Conservation (phyloP, 2,329 filamentous ascomycete species). For the Cadophora luteo-olivacea region DNA sequence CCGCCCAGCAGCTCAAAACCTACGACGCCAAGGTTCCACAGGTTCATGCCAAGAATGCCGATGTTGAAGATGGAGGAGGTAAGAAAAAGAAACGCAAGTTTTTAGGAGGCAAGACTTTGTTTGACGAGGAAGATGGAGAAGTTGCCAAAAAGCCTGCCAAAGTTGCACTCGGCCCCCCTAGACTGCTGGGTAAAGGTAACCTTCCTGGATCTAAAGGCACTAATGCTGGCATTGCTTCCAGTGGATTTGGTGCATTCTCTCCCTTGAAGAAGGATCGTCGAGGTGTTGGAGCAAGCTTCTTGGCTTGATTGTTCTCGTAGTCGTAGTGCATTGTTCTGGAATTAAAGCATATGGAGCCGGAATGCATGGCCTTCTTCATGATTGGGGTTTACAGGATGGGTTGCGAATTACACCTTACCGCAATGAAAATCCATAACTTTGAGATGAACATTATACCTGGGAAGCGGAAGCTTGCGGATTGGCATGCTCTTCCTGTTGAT, state of each 20-base stretch:
- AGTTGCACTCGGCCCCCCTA: conserved; percentile 41
- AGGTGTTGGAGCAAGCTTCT: conserved; percentile 66
- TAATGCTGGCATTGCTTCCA: conserved; percentile 38
- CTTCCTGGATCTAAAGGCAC: conserved; percentile 38
- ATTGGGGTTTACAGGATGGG: conserved; percentile 11
- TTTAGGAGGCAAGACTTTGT: conserved; percentile 69
- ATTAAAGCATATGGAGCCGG: conserved; percentile 7
- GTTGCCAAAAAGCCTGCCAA: conserved; percentile 47
- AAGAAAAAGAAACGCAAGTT: conserved; percentile 77
- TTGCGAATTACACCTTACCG: not conserved
- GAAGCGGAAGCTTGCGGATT: too few species aligned
- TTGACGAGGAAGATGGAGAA: conserved; percentile 72
- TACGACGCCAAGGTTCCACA: conserved; percentile 28
- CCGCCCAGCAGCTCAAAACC: conserved; percentile 21
- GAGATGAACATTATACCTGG: not conserved
- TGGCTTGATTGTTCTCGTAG: conserved; percentile 36
- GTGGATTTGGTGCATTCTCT: conserved; percentile 67
- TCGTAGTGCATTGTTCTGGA: not conserved
- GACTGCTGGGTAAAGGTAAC: conserved; percentile 42
- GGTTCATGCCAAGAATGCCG: conserved; percentile 25
- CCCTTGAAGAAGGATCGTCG: conserved; percentile 75
- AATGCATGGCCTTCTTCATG: not conserved
- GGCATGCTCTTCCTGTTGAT: too few species aligned
- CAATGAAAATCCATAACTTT: not conserved
- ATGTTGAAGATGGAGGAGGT: conserved; percentile 46